A percentile compares a stretch with the other conserved stretches of the same genome.
Evolutionary conservation across 345 rosid species (phyloP).

Genomic region (Pugionium cornutum): DNA sequence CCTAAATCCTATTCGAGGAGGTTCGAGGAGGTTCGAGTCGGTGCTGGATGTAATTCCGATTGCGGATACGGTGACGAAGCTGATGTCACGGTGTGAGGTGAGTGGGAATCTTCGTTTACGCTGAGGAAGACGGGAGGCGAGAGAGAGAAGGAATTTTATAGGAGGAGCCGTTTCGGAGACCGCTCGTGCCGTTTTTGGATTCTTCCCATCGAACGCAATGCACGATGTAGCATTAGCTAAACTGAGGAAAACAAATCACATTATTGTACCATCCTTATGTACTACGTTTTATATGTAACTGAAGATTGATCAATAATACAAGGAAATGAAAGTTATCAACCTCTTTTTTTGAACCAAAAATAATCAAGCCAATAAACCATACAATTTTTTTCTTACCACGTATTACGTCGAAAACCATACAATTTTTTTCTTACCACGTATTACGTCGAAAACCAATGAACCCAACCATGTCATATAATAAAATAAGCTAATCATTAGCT

Average conservation of each 20-base stretch:
- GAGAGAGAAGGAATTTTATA: slow-evolving; percentile 57
- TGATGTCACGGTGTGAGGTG: slow-evolving; percentile 72
- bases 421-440: too few relatives aligned
- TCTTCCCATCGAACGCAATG: slow-evolving; percentile 23
- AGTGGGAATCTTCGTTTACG: slow-evolving; percentile 85
- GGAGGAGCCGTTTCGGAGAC: slow-evolving; percentile 76
- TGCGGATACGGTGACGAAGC: slow-evolving; percentile 81
- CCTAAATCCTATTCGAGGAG: too few relatives aligned
- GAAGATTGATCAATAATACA: too few relatives aligned
- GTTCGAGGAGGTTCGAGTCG: slow-evolving; percentile 73
- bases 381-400: background rate
- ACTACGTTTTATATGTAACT: too few relatives aligned
- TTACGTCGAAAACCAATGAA: background rate
- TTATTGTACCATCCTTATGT: too few relatives aligned
- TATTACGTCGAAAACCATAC: background rate
- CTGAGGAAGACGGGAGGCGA: slow-evolving; percentile 69
- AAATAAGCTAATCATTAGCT: slow-evolving; percentile 13
- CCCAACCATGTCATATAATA: background rate
- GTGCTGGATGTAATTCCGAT: slow-evolving; percentile 78
- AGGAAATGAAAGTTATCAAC: background rate
- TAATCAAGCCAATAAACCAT: background rate
- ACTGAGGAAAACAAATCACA: too few relatives aligned
- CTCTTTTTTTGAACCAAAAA: background rate
- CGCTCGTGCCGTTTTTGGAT: slow-evolving; percentile 59
- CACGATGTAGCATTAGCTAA: background rate